These are phyloP conservation scores for Ophiostoma angusticollis DNA, from an alignment of 2,329 filamentous ascomycete genomes.

Conservation along the genomic window DNA sequence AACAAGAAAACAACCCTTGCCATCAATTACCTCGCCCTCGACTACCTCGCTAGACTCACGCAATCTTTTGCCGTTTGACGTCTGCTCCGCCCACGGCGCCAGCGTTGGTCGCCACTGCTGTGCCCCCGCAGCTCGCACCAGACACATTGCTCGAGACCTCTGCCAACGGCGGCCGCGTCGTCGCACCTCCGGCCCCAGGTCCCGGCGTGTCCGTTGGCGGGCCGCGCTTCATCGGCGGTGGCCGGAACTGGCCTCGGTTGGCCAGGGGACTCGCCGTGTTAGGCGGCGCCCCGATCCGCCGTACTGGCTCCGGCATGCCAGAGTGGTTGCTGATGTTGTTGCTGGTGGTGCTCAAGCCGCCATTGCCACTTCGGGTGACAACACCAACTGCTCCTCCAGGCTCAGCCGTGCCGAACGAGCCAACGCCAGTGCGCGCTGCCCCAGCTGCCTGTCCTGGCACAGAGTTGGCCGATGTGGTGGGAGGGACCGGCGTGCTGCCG, in stretches of 20 bases:
- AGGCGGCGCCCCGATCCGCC: slow-evolving; percentile 47
- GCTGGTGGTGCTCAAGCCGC: too few relatives aligned
- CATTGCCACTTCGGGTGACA: slow-evolving; percentile 15
- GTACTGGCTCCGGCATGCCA: slow-evolving; percentile 37
- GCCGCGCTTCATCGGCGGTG: slow-evolving; percentile 45
- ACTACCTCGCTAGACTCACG: background rate
- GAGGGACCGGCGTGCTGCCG: slow-evolving; percentile 21
- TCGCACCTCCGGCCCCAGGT: slow-evolving; percentile 13
- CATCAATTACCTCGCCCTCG: too few relatives aligned
- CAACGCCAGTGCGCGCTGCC: too few relatives aligned
- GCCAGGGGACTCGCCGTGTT: slow-evolving; percentile 41
- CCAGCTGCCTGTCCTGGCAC: too few relatives aligned
- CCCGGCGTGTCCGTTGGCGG: slow-evolving; percentile 18
- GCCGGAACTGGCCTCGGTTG: slow-evolving; percentile 46
- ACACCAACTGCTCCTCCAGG: background rate
- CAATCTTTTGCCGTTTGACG: slow-evolving; percentile 36
- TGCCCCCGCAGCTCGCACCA: slow-evolving; percentile 12
- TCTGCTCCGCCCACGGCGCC: slow-evolving; percentile 27
- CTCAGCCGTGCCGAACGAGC: too few relatives aligned
- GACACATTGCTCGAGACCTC: slow-evolving; percentile 37
- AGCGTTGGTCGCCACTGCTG: slow-evolving; percentile 11
- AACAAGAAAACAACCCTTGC: background rate
- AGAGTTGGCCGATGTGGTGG: too few relatives aligned
- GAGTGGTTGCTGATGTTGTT: slow-evolving; percentile 44
- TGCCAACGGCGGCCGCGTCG: slow-evolving; percentile 33